A percentile compares a stretch with the other conserved stretches of the same genome.
These are phyloP conservation scores for Erythrobasidium hasegawianum DNA, from an alignment of 1,284 basidiomycete genomes.

Conservation along the genomic window DNA sequence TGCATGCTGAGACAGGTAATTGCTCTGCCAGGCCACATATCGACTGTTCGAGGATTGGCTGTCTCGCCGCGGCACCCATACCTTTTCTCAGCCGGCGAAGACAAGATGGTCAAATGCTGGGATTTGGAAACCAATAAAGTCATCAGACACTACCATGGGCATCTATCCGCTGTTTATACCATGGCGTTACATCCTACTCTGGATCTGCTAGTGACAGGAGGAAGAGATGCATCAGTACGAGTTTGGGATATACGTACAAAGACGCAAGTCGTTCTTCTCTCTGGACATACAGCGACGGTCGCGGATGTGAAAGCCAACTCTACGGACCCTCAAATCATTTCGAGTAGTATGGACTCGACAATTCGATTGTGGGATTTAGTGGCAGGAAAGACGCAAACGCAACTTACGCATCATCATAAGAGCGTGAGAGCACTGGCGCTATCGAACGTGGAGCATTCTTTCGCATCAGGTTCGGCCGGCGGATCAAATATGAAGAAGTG, in stretches of 20 bases:
- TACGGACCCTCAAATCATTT: slow-evolving; percentile 94
- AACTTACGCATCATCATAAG: slow-evolving; percentile 98
- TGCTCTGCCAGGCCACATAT: slow-evolving; percentile 72
- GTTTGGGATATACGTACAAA: slow-evolving; percentile 99
- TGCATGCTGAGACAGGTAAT: too few species aligned
- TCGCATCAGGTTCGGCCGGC: slow-evolving; percentile 88
- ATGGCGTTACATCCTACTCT: slow-evolving; percentile 88
- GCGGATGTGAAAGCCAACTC: slow-evolving; percentile 93
- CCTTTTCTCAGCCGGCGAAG: slow-evolving; percentile 93
- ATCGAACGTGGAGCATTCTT: slow-evolving; percentile 93
- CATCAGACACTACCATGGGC: slow-evolving; percentile 95
- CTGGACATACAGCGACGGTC: slow-evolving; percentile 90
- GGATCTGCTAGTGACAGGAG: slow-evolving; percentile 88
- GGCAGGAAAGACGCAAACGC: slow-evolving; percentile 87
- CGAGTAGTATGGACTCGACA: slow-evolving; percentile 96
- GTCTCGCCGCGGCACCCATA: slow-evolving; percentile 92
- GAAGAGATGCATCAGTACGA: slow-evolving; percentile 89
- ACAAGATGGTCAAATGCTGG: slow-evolving; percentile 99
- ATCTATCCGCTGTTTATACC: slow-evolving; percentile 91
- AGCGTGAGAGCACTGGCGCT: slow-evolving; percentile 88
- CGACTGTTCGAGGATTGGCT: slow-evolving; percentile 88
- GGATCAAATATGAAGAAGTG: slow-evolving; percentile 99
- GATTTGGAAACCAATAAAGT: slow-evolving; percentile 96
- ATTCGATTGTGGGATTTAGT: slow-evolving; percentile 96
- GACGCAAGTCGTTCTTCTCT: slow-evolving; percentile 86